Percentiles rank a stretch among this genome's conserved stretches.
These are phyloP conservation scores for Pisolithus marmoratus DNA, from an alignment of 768 basidiomycete species.

Conservation along the genomic window DNA sequence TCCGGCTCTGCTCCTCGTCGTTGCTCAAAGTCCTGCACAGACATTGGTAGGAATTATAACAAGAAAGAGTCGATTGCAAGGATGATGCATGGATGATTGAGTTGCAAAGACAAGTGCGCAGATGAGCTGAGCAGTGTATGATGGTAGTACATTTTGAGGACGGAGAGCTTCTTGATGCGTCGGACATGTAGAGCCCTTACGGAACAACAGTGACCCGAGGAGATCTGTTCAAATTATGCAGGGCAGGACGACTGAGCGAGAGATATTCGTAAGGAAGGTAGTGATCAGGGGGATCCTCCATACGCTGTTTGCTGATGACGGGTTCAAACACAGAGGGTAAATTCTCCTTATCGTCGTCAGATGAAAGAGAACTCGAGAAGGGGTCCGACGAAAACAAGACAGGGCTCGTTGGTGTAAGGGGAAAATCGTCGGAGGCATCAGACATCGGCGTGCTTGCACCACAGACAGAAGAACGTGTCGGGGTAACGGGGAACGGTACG, in stretches of 20 bases:
- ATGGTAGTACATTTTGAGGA: constrained; percentile 76
- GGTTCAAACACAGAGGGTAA: constrained; percentile 65
- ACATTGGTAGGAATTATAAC: constrained; percentile 38
- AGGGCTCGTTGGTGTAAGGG: constrained; percentile 74
- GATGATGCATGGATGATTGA: constrained; percentile 63
- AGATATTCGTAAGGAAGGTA: constrained; percentile 80
- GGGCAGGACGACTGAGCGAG: constrained; percentile 68
- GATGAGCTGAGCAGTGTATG: constrained; percentile 53
- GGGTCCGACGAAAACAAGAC: constrained; percentile 34
- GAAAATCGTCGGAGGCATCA: constrained; percentile 79
- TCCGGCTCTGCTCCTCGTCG: constrained; percentile 8
- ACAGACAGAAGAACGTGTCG: constrained; percentile 39
- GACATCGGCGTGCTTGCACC: constrained; percentile 71
- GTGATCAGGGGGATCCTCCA: constrained; percentile 67
- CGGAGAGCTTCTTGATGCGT: constrained; percentile 48
- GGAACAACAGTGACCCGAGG: constrained; percentile 51
- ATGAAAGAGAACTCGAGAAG: constrained; percentile 56
- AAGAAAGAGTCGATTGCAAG: constrained; percentile 51
- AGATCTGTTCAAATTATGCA: constrained; percentile 70
- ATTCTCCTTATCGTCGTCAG: constrained; percentile 80
- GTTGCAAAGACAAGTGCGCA: constrained; percentile 59
- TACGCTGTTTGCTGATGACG: constrained; percentile 62
- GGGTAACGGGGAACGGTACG: constrained; percentile 58
- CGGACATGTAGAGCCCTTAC: constrained; percentile 42
- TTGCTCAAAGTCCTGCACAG: constrained; percentile 42